Conservation (phyloP, 305 asterid species). For the Withania somnifera region DNA sequence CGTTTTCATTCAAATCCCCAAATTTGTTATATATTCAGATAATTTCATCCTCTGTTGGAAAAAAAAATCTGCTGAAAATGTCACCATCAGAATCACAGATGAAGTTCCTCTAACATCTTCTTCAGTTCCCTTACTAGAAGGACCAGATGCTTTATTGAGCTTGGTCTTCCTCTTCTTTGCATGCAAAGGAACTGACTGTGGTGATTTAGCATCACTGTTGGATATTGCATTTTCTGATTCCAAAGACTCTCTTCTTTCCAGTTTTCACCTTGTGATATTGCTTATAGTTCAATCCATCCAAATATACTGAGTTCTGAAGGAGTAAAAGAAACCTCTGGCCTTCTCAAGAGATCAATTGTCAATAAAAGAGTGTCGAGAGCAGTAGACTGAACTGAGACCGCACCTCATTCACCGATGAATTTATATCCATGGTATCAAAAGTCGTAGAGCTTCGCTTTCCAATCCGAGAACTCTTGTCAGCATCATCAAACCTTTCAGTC, state of each 20-base stretch:
- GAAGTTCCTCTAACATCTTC: constrained; percentile 8
- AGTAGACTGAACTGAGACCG: constrained; percentile 25
- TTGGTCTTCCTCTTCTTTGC: constrained; percentile 5
- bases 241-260: constrained; percentile 18
- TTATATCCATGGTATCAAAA: constrained; percentile 17
- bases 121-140: constrained; percentile 13
- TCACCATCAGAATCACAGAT: constrained; percentile 9
- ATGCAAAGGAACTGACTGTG: not conserved
- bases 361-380: constrained; percentile 31
- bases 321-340: constrained; percentile 31
- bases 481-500: not conserved
- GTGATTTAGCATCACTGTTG: too few relatives aligned
- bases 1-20: constrained; percentile 32
- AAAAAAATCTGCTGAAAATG: constrained; percentile 26
- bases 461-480: not conserved
- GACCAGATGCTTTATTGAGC: constrained; percentile 1
- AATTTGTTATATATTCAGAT: constrained; percentile 23
- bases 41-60: constrained; percentile 49
- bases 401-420: constrained; percentile 21
- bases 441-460: not conserved
- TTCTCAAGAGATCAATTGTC: constrained; percentile 27
- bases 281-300: constrained; percentile 24
- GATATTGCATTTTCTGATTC: too few relatives aligned
- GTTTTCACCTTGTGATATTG: constrained; percentile 6
- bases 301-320: constrained; percentile 36